A percentile compares a stretch with the other conserved stretches of the same genome.
Conservation (phyloP, 2,329 filamentous ascomycete genomes). For the Colletotrichum lentis region DNA sequence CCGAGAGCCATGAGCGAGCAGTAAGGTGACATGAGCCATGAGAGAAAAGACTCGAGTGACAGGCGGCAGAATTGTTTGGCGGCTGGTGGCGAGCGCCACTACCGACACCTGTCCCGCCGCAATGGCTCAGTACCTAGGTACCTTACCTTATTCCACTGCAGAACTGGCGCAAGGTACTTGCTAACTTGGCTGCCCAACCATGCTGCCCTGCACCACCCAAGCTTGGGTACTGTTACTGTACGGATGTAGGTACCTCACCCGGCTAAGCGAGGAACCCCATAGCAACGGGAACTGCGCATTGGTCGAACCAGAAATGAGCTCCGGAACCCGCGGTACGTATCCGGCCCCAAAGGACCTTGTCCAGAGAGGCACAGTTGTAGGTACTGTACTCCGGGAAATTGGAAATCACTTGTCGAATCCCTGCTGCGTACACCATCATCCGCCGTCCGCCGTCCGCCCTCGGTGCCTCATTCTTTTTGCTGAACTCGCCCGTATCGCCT, state of each 20-base stretch:
- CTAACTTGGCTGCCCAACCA: too few species aligned
- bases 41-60: too few species aligned
- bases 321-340: neutral
- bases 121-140: too few species aligned
- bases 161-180: neutral
- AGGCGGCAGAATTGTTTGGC: too few species aligned
- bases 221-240: too few species aligned
- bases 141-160: neutral
- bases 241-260: too few species aligned
- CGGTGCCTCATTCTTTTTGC: neutral
- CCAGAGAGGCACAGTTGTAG: neutral
- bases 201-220: too few species aligned
- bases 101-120: too few species aligned
- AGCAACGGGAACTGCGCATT: neutral
- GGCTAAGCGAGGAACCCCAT: neutral
- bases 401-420: neutral
- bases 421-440: neutral
- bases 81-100: too few species aligned
- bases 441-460: neutral
- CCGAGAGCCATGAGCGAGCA: too few species aligned
- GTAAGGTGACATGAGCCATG: too few species aligned
- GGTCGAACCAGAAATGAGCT: neutral
- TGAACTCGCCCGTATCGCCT: neutral
- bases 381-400: slow-evolving; percentile 12
- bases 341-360: neutral